A percentile compares a stretch with the other conserved stretches of the same genome.
Evolutionary conservation across 495 filamentous ascomycete species (phyloP).

Genomic region (Amniculicola lignicola): DNA sequence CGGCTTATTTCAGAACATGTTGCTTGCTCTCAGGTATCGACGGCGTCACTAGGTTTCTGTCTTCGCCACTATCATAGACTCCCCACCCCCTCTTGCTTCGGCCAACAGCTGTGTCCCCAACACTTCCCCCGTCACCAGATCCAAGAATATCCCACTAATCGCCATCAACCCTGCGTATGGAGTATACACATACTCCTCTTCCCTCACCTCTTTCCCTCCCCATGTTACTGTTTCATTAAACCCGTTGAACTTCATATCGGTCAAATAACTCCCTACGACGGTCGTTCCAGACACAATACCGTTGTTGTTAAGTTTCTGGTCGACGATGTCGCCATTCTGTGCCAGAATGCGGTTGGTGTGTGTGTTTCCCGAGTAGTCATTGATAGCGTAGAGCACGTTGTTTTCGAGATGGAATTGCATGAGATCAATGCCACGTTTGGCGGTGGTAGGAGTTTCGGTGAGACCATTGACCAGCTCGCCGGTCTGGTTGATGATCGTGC

Average conservation of each 20-base stretch:
- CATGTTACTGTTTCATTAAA: conserved; percentile 48
- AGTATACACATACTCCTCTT: conserved; percentile 52
- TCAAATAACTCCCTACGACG: conserved; percentile 48
- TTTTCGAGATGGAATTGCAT: conserved; percentile 42
- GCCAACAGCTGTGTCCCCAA: conserved; percentile 50
- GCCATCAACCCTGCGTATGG: conserved; percentile 52
- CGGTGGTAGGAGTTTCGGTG: conserved; percentile 4
- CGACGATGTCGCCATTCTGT: conserved; percentile 54
- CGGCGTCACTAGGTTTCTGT: too few relatives aligned
- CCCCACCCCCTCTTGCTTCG: conserved; percentile 51
- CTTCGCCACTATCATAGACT: conserved; percentile 43
- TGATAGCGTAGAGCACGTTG: conserved; percentile 55
- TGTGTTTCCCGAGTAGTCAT: conserved; percentile 53
- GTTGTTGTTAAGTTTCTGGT: conserved; percentile 53
- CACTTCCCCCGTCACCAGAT: conserved; percentile 45
- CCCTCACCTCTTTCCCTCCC: conserved; percentile 45
- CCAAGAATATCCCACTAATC: conserved; percentile 49
- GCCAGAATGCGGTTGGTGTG: conserved; percentile 56
- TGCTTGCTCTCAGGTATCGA: too few relatives aligned
- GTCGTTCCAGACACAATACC: conserved; percentile 43
- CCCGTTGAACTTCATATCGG: conserved; percentile 54
- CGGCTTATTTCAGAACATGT: too few relatives aligned
- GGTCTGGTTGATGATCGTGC: conserved; percentile 48
- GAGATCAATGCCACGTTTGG: conserved; percentile 21
- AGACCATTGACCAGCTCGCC: conserved; percentile 36